phyloP scores from a whole-genome alignment of 208 protist species.

The Crithidia sp. region DNA sequence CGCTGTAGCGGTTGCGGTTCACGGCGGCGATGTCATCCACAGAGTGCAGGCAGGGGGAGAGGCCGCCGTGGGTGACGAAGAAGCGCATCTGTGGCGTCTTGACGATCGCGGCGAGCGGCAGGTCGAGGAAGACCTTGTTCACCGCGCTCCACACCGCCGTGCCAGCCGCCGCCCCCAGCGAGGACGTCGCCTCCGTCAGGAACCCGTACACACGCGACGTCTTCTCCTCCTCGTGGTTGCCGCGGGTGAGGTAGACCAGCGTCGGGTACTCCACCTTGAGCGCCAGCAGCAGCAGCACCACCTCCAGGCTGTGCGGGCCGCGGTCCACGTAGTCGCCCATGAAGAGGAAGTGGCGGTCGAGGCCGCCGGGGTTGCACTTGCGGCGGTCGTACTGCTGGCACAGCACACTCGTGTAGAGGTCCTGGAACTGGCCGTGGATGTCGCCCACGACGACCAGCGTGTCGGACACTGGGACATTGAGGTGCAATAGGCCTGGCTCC shows the following conservation, averaged over 20 bases:
- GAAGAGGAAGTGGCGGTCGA: constrained; percentile 91
- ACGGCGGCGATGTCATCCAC: constrained; percentile 39
- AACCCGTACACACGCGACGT: constrained; percentile 81
- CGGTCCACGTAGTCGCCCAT: constrained; percentile 99
- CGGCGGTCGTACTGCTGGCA: constrained; percentile 61
- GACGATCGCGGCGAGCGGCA: constrained; percentile 81
- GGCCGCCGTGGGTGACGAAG: constrained; percentile 97
- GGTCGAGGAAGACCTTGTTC: constrained; percentile 73
- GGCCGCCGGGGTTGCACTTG: constrained; percentile 28
- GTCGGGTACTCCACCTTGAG: constrained; percentile 82
- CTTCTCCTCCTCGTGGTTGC: constrained; percentile 88
- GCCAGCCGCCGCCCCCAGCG: constrained; percentile 47
- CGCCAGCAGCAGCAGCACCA: constrained; percentile 79
- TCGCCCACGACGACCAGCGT: constrained; percentile 84
- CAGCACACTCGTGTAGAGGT: constrained; percentile 70
- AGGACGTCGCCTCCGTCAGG: constrained; percentile 53
- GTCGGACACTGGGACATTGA: constrained; percentile 42
- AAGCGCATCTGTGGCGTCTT: constrained; percentile 89
- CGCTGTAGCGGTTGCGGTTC: constrained; percentile 50
- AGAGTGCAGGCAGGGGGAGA: constrained; percentile 87
- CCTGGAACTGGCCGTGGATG: constrained; percentile 82
- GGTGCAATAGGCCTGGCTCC: constrained; percentile 46
- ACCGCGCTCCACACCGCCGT: constrained; percentile 66
- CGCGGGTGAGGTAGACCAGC: constrained; percentile 80
- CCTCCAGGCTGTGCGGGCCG: constrained; percentile 55